Evolutionary conservation across 208 protist genomes (phyloP).

Genomic region (Leishmania amazonensis): DNA sequence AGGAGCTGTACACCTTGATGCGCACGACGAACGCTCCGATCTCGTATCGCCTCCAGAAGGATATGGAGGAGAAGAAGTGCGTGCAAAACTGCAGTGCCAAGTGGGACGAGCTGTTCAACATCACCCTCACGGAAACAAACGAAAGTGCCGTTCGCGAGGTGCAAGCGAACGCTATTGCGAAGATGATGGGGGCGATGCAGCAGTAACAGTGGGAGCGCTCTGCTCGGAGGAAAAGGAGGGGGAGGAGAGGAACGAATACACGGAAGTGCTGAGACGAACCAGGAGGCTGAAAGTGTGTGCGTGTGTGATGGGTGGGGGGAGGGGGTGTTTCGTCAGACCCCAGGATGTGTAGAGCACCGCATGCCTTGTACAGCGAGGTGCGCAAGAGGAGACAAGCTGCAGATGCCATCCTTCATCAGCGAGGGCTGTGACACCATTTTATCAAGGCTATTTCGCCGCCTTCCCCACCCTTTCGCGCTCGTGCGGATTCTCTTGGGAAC

Average conservation of each 20-base stretch:
- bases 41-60: slow-evolving; percentile 72
- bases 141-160: slow-evolving; percentile 51
- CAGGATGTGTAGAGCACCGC: background rate
- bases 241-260: background rate
- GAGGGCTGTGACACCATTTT: background rate
- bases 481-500: background rate
- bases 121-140: slow-evolving; percentile 51
- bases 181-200: slow-evolving; percentile 68
- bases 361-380: background rate
- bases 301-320: background rate
- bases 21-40: slow-evolving; percentile 83
- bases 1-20: slow-evolving; percentile 87
- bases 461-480: background rate
- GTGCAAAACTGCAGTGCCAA: slow-evolving; percentile 74
- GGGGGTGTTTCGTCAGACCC: background rate
- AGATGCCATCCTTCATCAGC: background rate
- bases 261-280: background rate
- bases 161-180: slow-evolving; percentile 59
- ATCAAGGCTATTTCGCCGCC: background rate
- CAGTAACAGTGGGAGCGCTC: slow-evolving; percentile 26
- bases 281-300: background rate
- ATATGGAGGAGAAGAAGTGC: slow-evolving; percentile 88
- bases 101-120: slow-evolving; percentile 68
- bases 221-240: background rate
- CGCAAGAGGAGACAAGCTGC: background rate